Conservation (phyloP, 441 rosid species). For the Erysimum pusillum region DNA sequence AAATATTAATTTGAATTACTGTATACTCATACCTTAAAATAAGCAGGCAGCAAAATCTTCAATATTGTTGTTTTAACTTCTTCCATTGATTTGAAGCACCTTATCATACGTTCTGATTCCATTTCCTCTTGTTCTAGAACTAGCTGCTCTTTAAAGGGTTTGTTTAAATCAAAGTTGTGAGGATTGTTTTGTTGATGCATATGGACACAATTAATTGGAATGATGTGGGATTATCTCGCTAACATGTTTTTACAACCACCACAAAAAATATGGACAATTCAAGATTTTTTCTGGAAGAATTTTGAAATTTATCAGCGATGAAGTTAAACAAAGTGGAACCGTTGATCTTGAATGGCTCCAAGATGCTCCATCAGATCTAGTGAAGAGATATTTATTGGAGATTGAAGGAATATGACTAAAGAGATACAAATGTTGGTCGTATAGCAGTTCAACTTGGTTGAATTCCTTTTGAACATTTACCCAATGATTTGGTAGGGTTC, state of each 20-base stretch:
- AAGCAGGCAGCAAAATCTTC: too few relatives aligned
- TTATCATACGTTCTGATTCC: too few relatives aligned
- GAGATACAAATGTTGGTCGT: conserved; percentile 80
- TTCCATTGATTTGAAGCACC: too few relatives aligned
- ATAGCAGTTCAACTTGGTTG: conserved; percentile 80
- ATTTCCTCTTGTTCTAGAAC: too few relatives aligned
- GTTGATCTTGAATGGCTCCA: conserved; percentile 82
- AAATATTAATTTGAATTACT: too few relatives aligned
- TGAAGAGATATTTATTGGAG: conserved; percentile 63
- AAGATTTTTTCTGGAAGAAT: conserved; percentile 56
- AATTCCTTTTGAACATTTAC: conserved; percentile 71
- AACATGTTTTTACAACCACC: conserved; percentile 43
- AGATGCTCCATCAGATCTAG: conserved; percentile 60
- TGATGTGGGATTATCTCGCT: conserved; percentile 54
- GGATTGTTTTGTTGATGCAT: too few relatives aligned
- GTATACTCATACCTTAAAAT: too few relatives aligned
- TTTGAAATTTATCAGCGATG: conserved; percentile 60
- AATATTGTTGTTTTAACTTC: too few relatives aligned
- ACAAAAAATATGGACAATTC: conserved; percentile 68
- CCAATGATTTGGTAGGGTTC: conserved; percentile 77
- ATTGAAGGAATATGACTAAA: conserved; percentile 77
- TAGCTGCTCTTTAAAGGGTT: too few relatives aligned
- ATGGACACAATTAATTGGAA: conserved; percentile 73
- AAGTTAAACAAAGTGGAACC: conserved; percentile 51
- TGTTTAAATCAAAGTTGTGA: too few relatives aligned